Conservation (phyloP, 176 grass and related monocot species). For the Pontederia paniculata region DNA sequence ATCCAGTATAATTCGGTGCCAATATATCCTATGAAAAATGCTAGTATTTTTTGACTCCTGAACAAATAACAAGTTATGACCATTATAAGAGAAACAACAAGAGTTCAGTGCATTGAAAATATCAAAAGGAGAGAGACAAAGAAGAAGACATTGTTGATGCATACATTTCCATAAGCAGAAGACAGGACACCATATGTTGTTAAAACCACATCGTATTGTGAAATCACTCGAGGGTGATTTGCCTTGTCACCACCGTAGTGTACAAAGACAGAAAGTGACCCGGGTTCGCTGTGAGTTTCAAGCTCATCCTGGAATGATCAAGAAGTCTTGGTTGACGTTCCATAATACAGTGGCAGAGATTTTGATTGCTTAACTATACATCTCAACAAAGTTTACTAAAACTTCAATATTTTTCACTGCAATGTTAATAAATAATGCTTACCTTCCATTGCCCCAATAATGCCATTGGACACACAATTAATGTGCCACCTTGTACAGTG, state of each 20-base stretch:
- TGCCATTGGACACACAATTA: slow-evolving; percentile 78
- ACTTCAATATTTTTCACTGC: too few relatives aligned
- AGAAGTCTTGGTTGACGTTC: too few relatives aligned
- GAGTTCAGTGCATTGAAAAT: neutral
- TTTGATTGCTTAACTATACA: too few relatives aligned
- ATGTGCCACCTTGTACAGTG: slow-evolving; percentile 53
- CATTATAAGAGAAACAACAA: neutral
- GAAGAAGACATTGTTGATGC: neutral
- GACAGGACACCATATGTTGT: slow-evolving; percentile 70
- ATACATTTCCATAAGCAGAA: slow-evolving; percentile 56
- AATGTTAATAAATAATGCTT: slow-evolving; percentile 5
- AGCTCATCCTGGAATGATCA: slow-evolving; percentile 49
- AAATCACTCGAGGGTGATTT: slow-evolving; percentile 38
- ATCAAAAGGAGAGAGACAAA: neutral
- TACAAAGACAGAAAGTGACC: slow-evolving; percentile 66
- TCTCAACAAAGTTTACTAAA: too few relatives aligned
- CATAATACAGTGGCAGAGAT: too few relatives aligned
- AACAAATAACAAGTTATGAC: neutral
- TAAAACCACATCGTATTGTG: slow-evolving; percentile 58
- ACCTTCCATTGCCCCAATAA: slow-evolving; percentile 96
- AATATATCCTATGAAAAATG: slow-evolving; percentile 64
- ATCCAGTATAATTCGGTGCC: slow-evolving; percentile 85
- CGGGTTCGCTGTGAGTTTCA: slow-evolving; percentile 52
- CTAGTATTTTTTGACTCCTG: slow-evolving; percentile 39
- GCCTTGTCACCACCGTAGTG: slow-evolving; percentile 71